Evolutionary conservation across 805 yeast species (phyloP).

Genomic region (Debaryomyces tyrocola): DNA sequence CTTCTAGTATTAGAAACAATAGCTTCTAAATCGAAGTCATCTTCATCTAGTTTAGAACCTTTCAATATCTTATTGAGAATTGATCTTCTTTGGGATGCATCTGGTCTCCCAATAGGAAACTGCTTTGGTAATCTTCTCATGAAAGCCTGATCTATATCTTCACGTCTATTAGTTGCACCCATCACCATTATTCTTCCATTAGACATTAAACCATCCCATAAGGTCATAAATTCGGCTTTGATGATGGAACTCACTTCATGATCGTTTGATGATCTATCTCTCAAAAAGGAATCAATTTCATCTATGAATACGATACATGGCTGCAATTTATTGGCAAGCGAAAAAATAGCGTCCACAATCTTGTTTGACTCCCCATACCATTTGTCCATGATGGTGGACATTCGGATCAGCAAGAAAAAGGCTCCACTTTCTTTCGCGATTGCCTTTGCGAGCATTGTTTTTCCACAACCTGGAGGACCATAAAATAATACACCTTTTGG

Average conservation of each 20-base stretch:
- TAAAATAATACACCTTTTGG: slow-evolving; percentile 92
- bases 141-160: slow-evolving; percentile 90
- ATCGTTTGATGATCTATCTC: slow-evolving; percentile 81
- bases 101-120: slow-evolving; percentile 77
- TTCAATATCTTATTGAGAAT: slow-evolving; percentile 69
- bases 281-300: slow-evolving; percentile 90
- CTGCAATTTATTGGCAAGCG: slow-evolving; percentile 83
- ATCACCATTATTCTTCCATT: slow-evolving; percentile 81
- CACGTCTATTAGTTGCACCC: slow-evolving; percentile 93
- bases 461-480: slow-evolving; percentile 98
- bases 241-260: slow-evolving; percentile 95
- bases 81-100: slow-evolving; percentile 60
- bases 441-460: slow-evolving; percentile 96
- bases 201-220: slow-evolving; percentile 89
- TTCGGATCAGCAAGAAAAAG: slow-evolving; percentile 82
- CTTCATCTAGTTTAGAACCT: slow-evolving; percentile 58
- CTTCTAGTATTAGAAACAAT: slow-evolving; percentile 67
- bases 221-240: slow-evolving; percentile 95
- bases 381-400: slow-evolving; percentile 94
- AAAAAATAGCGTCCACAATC: slow-evolving; percentile 87
- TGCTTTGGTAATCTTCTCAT: slow-evolving; percentile 90
- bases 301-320: slow-evolving; percentile 96
- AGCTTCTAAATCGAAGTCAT: slow-evolving; percentile 56
- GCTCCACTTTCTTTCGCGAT: slow-evolving; percentile 91
- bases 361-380: slow-evolving; percentile 98